Evolutionary conservation across 23 red algal genomes (phyloP).

Genomic region (Gracilaria vermiculophylla): DNA sequence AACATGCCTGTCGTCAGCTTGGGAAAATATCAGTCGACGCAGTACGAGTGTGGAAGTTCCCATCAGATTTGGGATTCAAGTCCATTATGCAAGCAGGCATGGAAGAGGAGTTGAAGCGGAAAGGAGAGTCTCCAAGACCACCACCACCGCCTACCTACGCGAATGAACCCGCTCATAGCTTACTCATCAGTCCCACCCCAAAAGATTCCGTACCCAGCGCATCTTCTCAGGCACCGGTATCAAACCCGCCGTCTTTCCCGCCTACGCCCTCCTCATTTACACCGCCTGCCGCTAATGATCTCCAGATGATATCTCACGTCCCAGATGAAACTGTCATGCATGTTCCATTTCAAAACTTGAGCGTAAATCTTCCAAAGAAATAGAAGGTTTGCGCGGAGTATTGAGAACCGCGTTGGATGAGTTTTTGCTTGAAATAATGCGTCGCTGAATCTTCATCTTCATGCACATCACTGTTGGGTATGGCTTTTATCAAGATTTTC

Average conservation of each 20-base stretch:
- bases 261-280: neutral
- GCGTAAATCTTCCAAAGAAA: conserved; percentile 10
- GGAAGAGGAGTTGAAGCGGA: conserved; percentile 1
- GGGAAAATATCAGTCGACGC: conserved; percentile 44
- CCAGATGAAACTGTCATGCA: neutral
- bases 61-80: conserved; percentile 29
- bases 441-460: neutral
- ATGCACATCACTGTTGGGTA: no score
- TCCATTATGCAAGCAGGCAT: neutral
- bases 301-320: neutral
- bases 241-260: neutral
- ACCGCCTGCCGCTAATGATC: neutral
- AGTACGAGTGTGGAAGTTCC: conserved; percentile 27
- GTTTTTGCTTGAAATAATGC: neutral
- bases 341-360: conserved; percentile 10
- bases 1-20: conserved; percentile 27
- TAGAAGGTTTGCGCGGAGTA: no score
- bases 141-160: neutral
- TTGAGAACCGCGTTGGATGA: no score
- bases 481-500: no score
- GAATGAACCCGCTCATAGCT: neutral
- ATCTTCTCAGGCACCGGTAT: neutral
- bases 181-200: neutral
- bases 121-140: neutral
- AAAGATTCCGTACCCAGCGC: neutral